A percentile compares a stretch with the other conserved stretches of the same genome.
Conservation (phyloP, 2,329 filamentous ascomycete genomes). For the Ophiostoma tasmaniense region DNA sequence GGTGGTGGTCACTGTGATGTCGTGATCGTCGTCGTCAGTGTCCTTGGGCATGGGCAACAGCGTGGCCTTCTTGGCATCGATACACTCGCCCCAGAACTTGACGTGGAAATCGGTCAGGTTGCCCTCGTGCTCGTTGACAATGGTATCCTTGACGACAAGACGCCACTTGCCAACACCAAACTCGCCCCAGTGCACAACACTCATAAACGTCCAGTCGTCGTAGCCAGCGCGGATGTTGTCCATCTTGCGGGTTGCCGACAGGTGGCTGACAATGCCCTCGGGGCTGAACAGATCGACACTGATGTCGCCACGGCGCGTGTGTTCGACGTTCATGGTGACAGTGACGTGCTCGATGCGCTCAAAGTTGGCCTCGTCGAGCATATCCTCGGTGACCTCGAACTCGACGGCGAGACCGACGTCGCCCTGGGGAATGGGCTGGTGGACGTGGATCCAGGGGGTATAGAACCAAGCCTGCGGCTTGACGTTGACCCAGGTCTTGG, state of each 20-base stretch:
- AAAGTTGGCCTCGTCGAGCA: conserved; percentile 74
- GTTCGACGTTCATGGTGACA: conserved; percentile 92
- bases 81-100: conserved; percentile 85
- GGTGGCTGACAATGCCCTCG: conserved; percentile 68
- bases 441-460: conserved; percentile 88
- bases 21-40: conserved; percentile 76
- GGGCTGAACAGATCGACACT: conserved; percentile 89
- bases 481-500: conserved; percentile 76
- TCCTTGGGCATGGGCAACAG: conserved; percentile 74
- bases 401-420: conserved; percentile 65
- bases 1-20: conserved; percentile 55
- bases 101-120: conserved; percentile 86
- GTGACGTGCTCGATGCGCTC: conserved; percentile 89
- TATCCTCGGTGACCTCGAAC: conserved; percentile 75
- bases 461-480: conserved; percentile 95
- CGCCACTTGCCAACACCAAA: conserved; percentile 83
- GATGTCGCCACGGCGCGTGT: conserved; percentile 78
- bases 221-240: conserved; percentile 67
- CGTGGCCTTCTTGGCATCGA: conserved; percentile 63
- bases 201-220: conserved; percentile 98
- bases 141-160: conserved; percentile 76
- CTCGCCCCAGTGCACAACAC: conserved; percentile 93
- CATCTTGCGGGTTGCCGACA: conserved; percentile 63
- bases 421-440: conserved; percentile 77
- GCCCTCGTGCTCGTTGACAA: conserved; percentile 66